phyloP scores from a whole-genome alignment of 805 yeast genomes.

The Zygoascus ofunaensis region DNA sequence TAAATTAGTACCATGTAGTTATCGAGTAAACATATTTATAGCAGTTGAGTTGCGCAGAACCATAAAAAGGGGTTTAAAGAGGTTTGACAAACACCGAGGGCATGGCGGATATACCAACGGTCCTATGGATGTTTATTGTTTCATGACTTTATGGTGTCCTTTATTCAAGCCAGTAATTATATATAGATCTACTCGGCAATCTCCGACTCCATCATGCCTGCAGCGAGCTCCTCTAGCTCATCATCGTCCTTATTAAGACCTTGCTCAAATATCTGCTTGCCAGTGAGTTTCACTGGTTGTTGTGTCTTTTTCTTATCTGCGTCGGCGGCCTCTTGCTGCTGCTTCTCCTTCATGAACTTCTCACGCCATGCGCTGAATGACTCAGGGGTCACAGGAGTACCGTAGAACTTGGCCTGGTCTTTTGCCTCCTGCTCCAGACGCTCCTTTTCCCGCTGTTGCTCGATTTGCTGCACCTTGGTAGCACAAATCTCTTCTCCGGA shows the following conservation, averaged over 20 bases:
- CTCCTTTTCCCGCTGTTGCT: slow-evolving; percentile 49
- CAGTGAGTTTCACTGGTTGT: slow-evolving; percentile 72
- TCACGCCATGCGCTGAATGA: slow-evolving; percentile 66
- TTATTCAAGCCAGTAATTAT: no score
- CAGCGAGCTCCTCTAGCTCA: slow-evolving; percentile 34
- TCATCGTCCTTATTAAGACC: slow-evolving; percentile 74
- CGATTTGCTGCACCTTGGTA: slow-evolving; percentile 44
- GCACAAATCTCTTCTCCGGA: slow-evolving; percentile 62
- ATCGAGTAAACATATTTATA: no score
- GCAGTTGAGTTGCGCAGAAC: no score
- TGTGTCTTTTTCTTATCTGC: slow-evolving; percentile 32
- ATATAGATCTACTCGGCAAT: no score
- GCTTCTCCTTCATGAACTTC: slow-evolving; percentile 62
- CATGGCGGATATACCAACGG: no score
- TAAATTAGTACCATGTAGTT: no score
- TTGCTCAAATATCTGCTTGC: slow-evolving; percentile 79
- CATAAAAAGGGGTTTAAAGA: no score
- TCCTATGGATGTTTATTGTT: no score
- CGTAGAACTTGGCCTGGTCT: slow-evolving; percentile 83
- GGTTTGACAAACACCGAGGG: no score
- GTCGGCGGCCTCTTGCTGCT: background rate
- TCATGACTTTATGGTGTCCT: no score
- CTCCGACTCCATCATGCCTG: background rate
- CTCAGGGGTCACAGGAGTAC: slow-evolving; percentile 80
- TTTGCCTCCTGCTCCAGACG: slow-evolving; percentile 59